Evolutionary conservation across 768 basidiomycete species (phyloP), one percentile per base, ranked within the genome.

Genomic region (Termitomyces sp.): DNA sequence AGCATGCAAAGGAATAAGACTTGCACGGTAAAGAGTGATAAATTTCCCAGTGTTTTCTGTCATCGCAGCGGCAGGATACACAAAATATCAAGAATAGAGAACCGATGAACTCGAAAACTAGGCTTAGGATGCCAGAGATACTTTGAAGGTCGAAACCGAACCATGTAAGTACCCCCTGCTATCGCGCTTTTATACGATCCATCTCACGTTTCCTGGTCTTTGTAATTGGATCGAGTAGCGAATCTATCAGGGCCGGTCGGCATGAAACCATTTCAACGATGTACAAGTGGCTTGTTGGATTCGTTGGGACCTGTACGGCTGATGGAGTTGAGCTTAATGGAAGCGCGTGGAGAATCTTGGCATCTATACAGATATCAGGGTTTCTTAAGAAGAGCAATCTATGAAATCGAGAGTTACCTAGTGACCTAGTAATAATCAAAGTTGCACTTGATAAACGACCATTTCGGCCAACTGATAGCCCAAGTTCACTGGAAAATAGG

Each of bases 1-100:
- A 20, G 62, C 66, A 38, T 66, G 62, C 36, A 67, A 55, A 37
- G 66, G 66, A 29, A 67, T 66, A 46, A 67, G 57, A 37, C 63
- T 67, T 20, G 52, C 62, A 43, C 58, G 60, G 40, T 61, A 67
- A 43, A 61, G 56, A 11, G 5, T 32, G 6, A 53, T 56, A 31
- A 65, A 67, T 3, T 61, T 20, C 31, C 4, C 37, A 7, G 11
- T 40, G 6, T 60, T 37, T 52, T 50, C 40, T 25, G 48, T 45
- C 51, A 50, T 61, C 38, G 38, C 54, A 48, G 53, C 6, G 11
- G 29, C 10, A 15, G 10, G 14, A 32, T 31, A 17, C n/a, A 1
- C 15, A 25, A 43, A 32, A 45, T n/a, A 42, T 8, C 14, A 6
- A 3, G 31, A 56, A 42, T 42, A 9, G 17, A 40, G 52, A 17